Evolutionary conservation across 176 grass and related monocot genomes (phyloP), one percentile per base, ranked within the genome.

Genomic region (Cenchrus fungigraminus): DNA sequence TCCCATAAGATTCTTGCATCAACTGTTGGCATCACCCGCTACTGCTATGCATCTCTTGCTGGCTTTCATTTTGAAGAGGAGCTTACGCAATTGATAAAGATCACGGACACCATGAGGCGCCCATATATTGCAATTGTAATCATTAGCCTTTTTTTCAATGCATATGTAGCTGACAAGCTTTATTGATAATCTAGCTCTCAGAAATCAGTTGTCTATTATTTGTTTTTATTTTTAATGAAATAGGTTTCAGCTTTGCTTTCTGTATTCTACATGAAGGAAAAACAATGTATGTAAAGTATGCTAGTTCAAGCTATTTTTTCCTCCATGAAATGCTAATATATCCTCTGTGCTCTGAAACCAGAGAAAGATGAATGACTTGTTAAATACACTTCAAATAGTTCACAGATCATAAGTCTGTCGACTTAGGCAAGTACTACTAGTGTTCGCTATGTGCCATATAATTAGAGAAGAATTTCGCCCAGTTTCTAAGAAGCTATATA

Each of bases 51-150:
- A 74, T 98, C 96, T 85, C 76, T 98, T 90, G 91, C 91, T 43
- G 96, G 96, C 83, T 98, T 95, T 73, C 78, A 92, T 84, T 95
- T 98, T 80, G 89, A 95, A 80, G 86, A 91, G 89, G 91, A 98
- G 82, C 86, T 93, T 62, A 47, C 43, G 47, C 80, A 81, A 87
- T 79, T 98, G 65, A 74, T 79, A 85, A 93, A 88, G 87, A 89
- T 92, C 82, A 95, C 51, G 17, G 89, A 92, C 84, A 90, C 83
- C 66, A 85, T 71, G 59, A 94, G 76, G 77, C 82, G 73, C 32
- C 93, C 91, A 71, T 98, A 90, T 83, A 72, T 95, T 89, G 93
- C 96, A 90, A 98, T 98, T 87, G 96, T 98, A 98, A 87, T 87
- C 22, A 73, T 77, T 83, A 82, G 25, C 65, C 52, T 73, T 83